phyloP scores from a whole-genome alignment of 1,284 basidiomycete genomes.

The Singerocomus rubriflavus region DNA sequence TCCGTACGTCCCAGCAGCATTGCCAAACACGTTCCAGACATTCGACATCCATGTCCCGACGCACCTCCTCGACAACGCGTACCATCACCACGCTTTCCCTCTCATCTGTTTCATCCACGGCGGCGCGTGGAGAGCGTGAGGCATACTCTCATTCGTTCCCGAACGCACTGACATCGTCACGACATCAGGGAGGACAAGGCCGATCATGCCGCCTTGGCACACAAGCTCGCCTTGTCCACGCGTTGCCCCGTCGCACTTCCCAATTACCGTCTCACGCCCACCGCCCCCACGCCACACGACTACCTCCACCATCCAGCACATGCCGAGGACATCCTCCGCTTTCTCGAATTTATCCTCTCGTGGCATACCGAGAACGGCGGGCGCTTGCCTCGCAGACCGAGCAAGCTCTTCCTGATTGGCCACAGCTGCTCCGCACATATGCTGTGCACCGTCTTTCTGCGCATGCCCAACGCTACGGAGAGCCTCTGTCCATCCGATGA shows the following conservation, averaged over 20 bases:
- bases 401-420: conserved; percentile 58
- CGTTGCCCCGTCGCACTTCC: conserved; percentile 60
- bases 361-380: conserved; percentile 27
- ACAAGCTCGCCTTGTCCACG: conserved; percentile 46
- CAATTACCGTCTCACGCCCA: conserved; percentile 69
- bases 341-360: conserved; percentile 52
- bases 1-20: conserved; percentile 36
- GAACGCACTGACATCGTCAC: conserved; percentile 5
- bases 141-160: conserved; percentile 11
- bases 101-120: conserved; percentile 70
- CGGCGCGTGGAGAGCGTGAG: conserved; percentile 76
- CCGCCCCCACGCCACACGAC: conserved; percentile 36
- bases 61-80: neutral
- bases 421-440: conserved; percentile 83
- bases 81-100: conserved; percentile 10
- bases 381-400: conserved; percentile 22
- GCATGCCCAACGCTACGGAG: conserved; percentile 37
- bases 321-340: conserved; percentile 57
- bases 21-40: neutral
- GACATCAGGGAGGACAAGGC: conserved; percentile 64
- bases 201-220: conserved; percentile 54
- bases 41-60: neutral
- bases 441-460: conserved; percentile 64
- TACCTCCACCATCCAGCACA: conserved; percentile 65
- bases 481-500: conserved; percentile 43